Base-by-base conservation (phyloP, 2,329 filamentous ascomycete genomes). In the Aschersonia sp. region DNA sequence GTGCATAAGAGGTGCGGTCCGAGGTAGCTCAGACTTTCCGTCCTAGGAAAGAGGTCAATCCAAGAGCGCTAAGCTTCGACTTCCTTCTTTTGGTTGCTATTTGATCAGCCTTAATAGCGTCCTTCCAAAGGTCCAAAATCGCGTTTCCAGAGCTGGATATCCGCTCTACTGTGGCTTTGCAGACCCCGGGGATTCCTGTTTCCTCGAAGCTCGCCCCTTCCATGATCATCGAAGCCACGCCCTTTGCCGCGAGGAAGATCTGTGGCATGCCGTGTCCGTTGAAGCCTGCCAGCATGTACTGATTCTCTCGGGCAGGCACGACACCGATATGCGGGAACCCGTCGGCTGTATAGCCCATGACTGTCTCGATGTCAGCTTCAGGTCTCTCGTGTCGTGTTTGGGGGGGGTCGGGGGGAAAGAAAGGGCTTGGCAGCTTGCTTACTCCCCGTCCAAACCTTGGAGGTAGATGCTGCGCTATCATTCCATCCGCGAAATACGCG, bases 241-340 rank as follows among this genome's bases (percentile, higher is more conserved):
- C 68, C 50, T 66, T 65, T 6, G 62, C 63, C 5, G 62, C 56
- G 0, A 69, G 57, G 22, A 67, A 66, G 14, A 72, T 64, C 30
- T 68, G 54, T 0, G 69, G 64, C 71, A 76, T 76, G 0, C 72
- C 73, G 48, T 74, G 70, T 0, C 73, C 72, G 32, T 65, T 68
- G 50, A 74, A 75, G 0, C 72, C 72, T 0, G 66, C 70, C 29
- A 70, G 56, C n/a, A 75, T 59, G 44, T 64, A 69, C 51, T 70
- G 63, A 5, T 60, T 62, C 0, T 48, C 32, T 1, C 48, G 37
- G 0, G 57, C 63, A 0, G 71, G 71, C 0, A 75, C 58, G 0
- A 53, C 1, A 0, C 71, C 71, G 1, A 76, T 55, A n/a, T 67
- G 63, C 0, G 72, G 70, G 12, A 65, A 51, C 1, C 55, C 58